Evolutionary conservation across 140 eudicot species (phyloP).

Genomic region (Ambrosia hybrid): DNA sequence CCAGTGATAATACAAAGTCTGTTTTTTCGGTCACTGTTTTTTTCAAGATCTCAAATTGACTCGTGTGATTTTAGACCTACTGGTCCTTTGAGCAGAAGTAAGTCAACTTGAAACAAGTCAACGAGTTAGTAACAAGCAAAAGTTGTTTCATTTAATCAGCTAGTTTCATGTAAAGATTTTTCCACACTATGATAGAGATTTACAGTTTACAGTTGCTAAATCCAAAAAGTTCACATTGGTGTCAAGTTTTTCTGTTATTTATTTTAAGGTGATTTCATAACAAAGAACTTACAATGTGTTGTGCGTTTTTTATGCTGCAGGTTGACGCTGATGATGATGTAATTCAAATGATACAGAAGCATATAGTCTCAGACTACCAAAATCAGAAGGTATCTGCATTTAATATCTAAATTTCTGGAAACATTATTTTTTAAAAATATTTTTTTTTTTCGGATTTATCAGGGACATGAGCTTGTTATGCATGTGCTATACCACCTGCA

Average conservation of each 20-base stretch:
- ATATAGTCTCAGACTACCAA: conserved; percentile 67
- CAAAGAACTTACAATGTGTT: conserved; percentile 13
- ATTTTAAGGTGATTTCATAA: not conserved
- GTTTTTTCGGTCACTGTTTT: too few relatives aligned
- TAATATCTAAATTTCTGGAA: conserved; percentile 13
- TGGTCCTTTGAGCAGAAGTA: not conserved
- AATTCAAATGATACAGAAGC: conserved; percentile 56
- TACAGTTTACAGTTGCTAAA: conserved; percentile 10
- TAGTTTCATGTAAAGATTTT: not conserved
- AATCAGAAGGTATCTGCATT: conserved; percentile 66
- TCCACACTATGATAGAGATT: conserved; percentile 16
- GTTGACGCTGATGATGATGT: conserved; percentile 67
- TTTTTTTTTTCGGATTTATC: conserved; percentile 28
- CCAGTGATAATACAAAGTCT: not conserved
- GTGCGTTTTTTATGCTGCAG: conserved; percentile 43
- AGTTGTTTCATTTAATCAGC: conserved; percentile 4
- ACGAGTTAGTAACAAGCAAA: not conserved
- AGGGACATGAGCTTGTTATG: conserved; percentile 98
- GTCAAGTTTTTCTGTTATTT: not conserved
- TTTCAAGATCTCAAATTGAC: too few relatives aligned
- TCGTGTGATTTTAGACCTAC: too few relatives aligned
- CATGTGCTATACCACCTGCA: conserved; percentile 79
- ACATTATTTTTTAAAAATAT: not conserved
- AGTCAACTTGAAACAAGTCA: not conserved
- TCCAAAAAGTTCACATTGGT: not conserved